These are phyloP conservation scores for Penicillium waksmanii DNA, from an alignment of 495 filamentous ascomycete species.

Conservation along the genomic window DNA sequence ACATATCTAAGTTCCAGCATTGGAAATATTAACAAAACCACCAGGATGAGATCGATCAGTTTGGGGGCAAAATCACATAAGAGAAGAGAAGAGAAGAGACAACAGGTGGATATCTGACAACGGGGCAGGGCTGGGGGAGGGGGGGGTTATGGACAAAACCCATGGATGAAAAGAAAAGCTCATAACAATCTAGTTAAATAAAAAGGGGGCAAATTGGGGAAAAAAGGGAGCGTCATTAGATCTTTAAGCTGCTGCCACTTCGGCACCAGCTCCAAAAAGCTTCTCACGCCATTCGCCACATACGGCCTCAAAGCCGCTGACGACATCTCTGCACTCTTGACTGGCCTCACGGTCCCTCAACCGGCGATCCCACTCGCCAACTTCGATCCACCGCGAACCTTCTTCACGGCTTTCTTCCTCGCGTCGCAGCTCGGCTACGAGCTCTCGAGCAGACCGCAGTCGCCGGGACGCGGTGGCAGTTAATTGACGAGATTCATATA, in stretches of 20 bases:
- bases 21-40: constrained; percentile 19
- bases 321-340: constrained; percentile 77
- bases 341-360: constrained; percentile 76
- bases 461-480: constrained; percentile 76
- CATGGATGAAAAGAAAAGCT: constrained; percentile 8
- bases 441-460: constrained; percentile 73
- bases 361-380: constrained; percentile 78
- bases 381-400: constrained; percentile 77
- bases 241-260: constrained; percentile 41
- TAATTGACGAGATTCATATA: constrained; percentile 92
- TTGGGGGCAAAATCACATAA: constrained; percentile 7
- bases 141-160: not conserved
- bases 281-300: constrained; percentile 68
- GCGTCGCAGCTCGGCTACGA: constrained; percentile 78
- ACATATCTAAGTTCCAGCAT: constrained; percentile 13
- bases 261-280: constrained; percentile 49
- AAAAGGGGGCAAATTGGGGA: not conserved
- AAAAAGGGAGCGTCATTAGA: constrained; percentile 6
- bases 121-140: not conserved
- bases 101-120: constrained; percentile 35
- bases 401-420: constrained; percentile 83
- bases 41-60: constrained; percentile 2
- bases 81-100: constrained; percentile 3
- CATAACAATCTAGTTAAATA: constrained; percentile 25
- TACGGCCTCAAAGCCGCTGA: constrained; percentile 87